A percentile compares a stretch with the other conserved stretches of the same genome.
phyloP scores from a whole-genome alignment of 108 stramenopile species.

The Chaetoceros muelleri region DNA sequence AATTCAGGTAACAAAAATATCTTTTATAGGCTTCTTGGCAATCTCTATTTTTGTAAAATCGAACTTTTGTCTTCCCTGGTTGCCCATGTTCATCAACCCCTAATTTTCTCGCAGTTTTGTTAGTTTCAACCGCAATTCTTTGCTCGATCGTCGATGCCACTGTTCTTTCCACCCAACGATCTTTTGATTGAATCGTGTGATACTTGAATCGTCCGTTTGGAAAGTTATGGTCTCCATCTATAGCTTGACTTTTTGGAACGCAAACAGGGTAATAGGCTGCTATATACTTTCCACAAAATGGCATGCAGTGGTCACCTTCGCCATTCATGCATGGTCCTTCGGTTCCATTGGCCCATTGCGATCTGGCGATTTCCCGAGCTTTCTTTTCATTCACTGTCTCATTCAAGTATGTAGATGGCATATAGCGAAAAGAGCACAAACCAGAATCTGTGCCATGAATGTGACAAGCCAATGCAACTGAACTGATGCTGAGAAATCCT shows the following conservation, averaged over 20 bases:
- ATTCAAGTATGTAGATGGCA: conserved; percentile 10
- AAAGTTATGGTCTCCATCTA: conserved; percentile 15
- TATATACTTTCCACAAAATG: conserved; percentile 22
- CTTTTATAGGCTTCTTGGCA: conserved; percentile 22
- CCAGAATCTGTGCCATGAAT: conserved; percentile 25
- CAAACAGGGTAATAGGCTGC: conserved; percentile 19
- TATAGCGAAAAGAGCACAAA: conserved; percentile 19
- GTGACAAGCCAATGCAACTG: conserved; percentile 10
- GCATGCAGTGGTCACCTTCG: conserved; percentile 11
- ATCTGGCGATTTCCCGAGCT: background rate
- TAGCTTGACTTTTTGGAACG: conserved; percentile 11
- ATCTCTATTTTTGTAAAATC: conserved; percentile 20
- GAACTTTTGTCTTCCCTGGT: conserved; percentile 10
- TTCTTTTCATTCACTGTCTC: background rate
- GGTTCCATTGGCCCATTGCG: conserved; percentile 3
- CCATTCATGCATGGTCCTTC: conserved; percentile 10
- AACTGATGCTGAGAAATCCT: too few species aligned
- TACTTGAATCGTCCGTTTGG: conserved; percentile 13
- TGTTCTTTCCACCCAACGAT: conserved; percentile 21
- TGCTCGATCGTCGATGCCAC: conserved; percentile 7
- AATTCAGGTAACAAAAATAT: conserved; percentile 27
- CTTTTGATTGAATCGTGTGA: conserved; percentile 13
- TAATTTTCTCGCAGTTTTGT: background rate
- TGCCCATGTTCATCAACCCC: background rate
- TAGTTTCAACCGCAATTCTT: conserved; percentile 18